Evolutionary conservation across 768 basidiomycete genomes (phyloP).

Genomic region (Lentinula sp.): DNA sequence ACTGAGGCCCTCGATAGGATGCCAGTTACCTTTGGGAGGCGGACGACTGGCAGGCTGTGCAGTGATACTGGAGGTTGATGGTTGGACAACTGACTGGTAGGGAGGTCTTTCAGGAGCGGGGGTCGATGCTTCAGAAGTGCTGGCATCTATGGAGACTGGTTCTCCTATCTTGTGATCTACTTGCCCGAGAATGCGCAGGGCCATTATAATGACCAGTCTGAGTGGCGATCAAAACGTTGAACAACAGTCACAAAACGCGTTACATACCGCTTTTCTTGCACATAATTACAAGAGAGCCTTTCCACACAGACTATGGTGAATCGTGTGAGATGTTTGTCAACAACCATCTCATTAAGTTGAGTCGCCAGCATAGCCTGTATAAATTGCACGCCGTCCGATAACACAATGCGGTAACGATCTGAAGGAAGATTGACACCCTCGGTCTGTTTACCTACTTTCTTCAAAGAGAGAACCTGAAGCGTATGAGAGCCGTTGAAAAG

Average conservation of each 20-base stretch:
- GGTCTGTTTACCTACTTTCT: constrained; percentile 51
- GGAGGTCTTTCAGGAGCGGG: constrained; percentile 19
- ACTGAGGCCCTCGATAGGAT: constrained; percentile 90
- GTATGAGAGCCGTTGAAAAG: constrained; percentile 42
- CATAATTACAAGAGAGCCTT: constrained; percentile 74
- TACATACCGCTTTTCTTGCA: constrained; percentile 78
- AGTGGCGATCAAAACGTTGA: not conserved
- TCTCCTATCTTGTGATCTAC: constrained; percentile 71
- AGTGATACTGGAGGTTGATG: constrained; percentile 10
- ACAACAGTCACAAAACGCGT: constrained; percentile 3
- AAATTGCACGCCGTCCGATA: constrained; percentile 85
- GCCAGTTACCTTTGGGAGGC: constrained; percentile 11
- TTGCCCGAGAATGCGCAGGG: constrained; percentile 48
- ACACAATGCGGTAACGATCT: constrained; percentile 73
- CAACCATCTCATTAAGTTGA: constrained; percentile 73
- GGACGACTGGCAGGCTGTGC: constrained; percentile 12
- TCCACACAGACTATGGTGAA: constrained; percentile 66
- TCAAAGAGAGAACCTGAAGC: constrained; percentile 80
- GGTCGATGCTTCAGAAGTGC: constrained; percentile 21
- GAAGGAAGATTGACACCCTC: constrained; percentile 23
- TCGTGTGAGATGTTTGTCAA: constrained; percentile 55
- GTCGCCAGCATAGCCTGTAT: constrained; percentile 95
- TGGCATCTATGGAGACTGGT: constrained; percentile 28
- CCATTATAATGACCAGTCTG: constrained; percentile 81
- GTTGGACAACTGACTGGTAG: constrained; percentile 11